Percentiles rank a stretch among this genome's conserved stretches.
These are phyloP conservation scores for Rhodotorula diobovata DNA, from an alignment of 768 basidiomycete species.

Conservation along the genomic window DNA sequence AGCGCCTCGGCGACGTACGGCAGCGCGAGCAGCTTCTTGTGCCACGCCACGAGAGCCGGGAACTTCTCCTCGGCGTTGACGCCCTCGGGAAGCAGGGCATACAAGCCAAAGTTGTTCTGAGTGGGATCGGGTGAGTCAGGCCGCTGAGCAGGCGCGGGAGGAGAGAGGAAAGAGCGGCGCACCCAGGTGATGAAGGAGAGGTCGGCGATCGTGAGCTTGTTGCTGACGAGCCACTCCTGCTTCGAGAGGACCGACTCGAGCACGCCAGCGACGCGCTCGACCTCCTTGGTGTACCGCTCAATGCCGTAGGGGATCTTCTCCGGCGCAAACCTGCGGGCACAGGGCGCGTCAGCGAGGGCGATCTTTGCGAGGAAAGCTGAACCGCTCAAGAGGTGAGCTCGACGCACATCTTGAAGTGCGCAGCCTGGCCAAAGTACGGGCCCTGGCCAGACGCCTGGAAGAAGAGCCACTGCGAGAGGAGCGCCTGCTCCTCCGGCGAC, in stretches of 20 bases:
- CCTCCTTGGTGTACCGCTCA: slow-evolving; percentile 38
- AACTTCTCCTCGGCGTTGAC: slow-evolving; percentile 21
- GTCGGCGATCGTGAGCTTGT: slow-evolving; percentile 40
- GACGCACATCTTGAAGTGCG: slow-evolving; percentile 38
- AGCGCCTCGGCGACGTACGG: slow-evolving; percentile 31
- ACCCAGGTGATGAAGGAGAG: slow-evolving; percentile 37
- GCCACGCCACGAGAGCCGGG: slow-evolving; percentile 23
- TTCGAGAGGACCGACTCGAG: slow-evolving; percentile 37
- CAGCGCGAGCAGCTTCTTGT: slow-evolving; percentile 11
- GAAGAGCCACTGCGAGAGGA: slow-evolving; percentile 36
- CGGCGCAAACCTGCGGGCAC: slow-evolving; percentile 19
- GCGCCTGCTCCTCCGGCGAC: slow-evolving; percentile 25
- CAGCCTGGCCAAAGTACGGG: slow-evolving; percentile 34
- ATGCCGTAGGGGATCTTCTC: slow-evolving; percentile 30
- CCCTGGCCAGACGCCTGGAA: slow-evolving; percentile 33
- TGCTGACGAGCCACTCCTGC: slow-evolving; percentile 33
- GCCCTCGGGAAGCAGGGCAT: slow-evolving; percentile 32
- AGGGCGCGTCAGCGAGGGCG: background rate
- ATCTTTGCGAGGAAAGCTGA: no score
- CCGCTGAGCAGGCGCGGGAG: accelerated
- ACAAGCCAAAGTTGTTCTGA: slow-evolving; percentile 23
- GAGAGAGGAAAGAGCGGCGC: background rate
- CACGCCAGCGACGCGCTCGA: slow-evolving; percentile 35
- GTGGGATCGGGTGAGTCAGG: background rate
- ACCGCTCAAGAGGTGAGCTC: background rate